Evolutionary conservation across 2,329 filamentous ascomycete species (phyloP).

Genomic region (Fusarium illudens): DNA sequence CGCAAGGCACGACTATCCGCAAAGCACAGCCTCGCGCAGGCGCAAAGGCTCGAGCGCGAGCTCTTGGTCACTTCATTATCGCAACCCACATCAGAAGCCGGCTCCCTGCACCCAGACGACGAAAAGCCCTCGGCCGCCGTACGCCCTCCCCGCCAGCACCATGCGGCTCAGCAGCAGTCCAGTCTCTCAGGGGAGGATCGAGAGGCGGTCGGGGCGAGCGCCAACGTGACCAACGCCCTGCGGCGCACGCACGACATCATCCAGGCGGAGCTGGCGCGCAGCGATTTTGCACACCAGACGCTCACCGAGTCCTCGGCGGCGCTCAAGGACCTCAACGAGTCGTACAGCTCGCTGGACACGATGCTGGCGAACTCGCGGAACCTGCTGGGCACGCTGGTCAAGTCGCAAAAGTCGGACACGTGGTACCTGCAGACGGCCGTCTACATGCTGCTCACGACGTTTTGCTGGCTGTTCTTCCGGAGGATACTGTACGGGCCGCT

Average conservation of each 20-base stretch:
- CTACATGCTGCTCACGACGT: conserved; percentile 79
- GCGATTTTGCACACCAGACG: conserved; percentile 89
- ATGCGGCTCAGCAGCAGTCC: conserved; percentile 43
- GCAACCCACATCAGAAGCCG: conserved; percentile 50
- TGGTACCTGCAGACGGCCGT: conserved; percentile 96
- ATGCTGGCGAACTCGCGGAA: conserved; percentile 78
- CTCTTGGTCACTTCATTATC: conserved; percentile 74
- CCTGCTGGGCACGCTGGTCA: conserved; percentile 79
- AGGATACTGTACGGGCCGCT: conserved; percentile 86
- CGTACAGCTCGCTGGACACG: conserved; percentile 80
- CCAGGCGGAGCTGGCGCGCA: conserved; percentile 82
- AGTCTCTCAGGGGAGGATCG: conserved; percentile 72
- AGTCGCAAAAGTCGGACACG: conserved; percentile 93
- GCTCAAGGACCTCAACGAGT: conserved; percentile 80
- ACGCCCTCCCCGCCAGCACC: conserved; percentile 40
- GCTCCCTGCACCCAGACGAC: conserved; percentile 42
- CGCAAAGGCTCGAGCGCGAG: conserved; percentile 79
- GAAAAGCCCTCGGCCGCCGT: conserved; percentile 33
- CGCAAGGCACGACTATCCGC: conserved; percentile 83
- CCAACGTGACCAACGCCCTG: conserved; percentile 84
- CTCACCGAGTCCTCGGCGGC: conserved; percentile 85
- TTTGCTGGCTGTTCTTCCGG: conserved; percentile 86
- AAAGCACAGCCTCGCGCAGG: conserved; percentile 76
- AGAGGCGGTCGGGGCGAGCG: conserved; percentile 76
- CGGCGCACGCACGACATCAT: conserved; percentile 88